A percentile compares a stretch with the other conserved stretches of the same genome.
phyloP scores from a whole-genome alignment of 495 filamentous ascomycete species.

The Wilcoxina mikolae region DNA sequence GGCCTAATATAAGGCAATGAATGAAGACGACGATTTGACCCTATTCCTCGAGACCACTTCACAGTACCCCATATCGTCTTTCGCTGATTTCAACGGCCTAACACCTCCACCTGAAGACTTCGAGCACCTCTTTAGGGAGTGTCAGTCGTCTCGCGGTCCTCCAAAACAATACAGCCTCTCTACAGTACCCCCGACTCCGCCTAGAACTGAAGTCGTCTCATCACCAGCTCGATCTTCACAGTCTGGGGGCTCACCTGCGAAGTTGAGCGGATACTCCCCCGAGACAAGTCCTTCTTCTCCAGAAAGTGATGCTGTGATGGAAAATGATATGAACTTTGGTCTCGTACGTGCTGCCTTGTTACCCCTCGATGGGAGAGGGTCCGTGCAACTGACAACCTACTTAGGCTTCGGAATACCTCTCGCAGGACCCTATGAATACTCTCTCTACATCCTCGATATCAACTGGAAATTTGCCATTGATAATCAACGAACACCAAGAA shows the following conservation, averaged over 20 bases:
- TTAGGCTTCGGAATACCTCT: not conserved
- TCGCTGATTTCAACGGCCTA: slow-evolving; percentile 1
- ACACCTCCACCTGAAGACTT: slow-evolving; percentile 9
- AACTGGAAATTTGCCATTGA: not conserved
- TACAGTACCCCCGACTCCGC: slow-evolving; percentile 6
- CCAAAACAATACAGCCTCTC: not conserved
- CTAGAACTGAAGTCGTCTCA: slow-evolving; percentile 4
- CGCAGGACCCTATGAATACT: not conserved
- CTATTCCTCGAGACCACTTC: not conserved
- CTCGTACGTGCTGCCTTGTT: not conserved
- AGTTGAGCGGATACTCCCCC: not conserved
- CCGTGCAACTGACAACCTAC: not conserved
- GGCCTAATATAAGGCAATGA: no score
- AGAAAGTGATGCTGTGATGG: slow-evolving; percentile 4
- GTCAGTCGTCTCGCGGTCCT: not conserved
- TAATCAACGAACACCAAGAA: not conserved
- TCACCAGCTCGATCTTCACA: slow-evolving; percentile 7
- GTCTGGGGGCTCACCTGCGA: slow-evolving; percentile 3
- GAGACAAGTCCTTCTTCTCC: not conserved
- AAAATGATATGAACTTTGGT: not conserved
- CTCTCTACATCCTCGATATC: not conserved
- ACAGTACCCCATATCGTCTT: not conserved
- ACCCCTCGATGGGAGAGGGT: not conserved
- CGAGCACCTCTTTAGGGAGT: slow-evolving; percentile 2
- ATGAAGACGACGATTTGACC: no score